Percentiles rank a stretch among this genome's conserved stretches.
Evolutionary conservation across 306 rosid species (phyloP).

Genomic region (Clitoria ternatea): DNA sequence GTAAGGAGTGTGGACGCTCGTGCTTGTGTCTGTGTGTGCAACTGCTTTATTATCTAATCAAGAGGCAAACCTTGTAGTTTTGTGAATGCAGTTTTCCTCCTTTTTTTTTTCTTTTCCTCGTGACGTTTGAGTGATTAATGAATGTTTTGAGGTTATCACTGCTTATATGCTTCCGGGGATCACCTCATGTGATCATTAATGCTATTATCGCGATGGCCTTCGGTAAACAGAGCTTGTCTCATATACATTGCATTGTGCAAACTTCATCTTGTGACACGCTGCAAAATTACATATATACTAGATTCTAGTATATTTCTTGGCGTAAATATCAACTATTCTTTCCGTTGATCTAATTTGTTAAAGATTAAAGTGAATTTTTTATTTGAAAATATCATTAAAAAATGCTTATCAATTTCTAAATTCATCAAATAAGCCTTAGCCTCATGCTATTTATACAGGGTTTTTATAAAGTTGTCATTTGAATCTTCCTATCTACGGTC

Average conservation of each 20-base stretch:
- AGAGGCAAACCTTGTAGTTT: constrained; percentile 16
- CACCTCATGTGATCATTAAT: not conserved
- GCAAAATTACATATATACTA: not conserved
- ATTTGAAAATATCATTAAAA: too few relatives aligned
- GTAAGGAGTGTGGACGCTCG: not conserved
- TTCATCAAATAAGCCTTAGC: too few relatives aligned
- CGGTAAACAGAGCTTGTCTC: not conserved
- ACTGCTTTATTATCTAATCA: constrained; percentile 8
- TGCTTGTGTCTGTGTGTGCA: not conserved
- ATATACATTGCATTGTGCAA: not conserved
- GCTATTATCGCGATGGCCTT: not conserved
- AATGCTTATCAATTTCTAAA: too few relatives aligned
- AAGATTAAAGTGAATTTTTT: too few relatives aligned
- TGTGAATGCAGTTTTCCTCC: not conserved
- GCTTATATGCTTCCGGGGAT: not conserved
- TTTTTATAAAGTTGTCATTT: too few relatives aligned
- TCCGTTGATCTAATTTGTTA: too few relatives aligned
- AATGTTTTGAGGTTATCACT: not conserved
- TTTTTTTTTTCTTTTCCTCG: not conserved
- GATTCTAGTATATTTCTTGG: too few relatives aligned
- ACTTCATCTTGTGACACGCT: not conserved
- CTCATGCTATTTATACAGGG: too few relatives aligned
- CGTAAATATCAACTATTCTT: too few relatives aligned
- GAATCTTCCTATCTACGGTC: too few relatives aligned
- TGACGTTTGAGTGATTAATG: not conserved